Conservation (phyloP, 2,329 filamentous ascomycete genomes). For the Scytalidium lignicola region DNA sequence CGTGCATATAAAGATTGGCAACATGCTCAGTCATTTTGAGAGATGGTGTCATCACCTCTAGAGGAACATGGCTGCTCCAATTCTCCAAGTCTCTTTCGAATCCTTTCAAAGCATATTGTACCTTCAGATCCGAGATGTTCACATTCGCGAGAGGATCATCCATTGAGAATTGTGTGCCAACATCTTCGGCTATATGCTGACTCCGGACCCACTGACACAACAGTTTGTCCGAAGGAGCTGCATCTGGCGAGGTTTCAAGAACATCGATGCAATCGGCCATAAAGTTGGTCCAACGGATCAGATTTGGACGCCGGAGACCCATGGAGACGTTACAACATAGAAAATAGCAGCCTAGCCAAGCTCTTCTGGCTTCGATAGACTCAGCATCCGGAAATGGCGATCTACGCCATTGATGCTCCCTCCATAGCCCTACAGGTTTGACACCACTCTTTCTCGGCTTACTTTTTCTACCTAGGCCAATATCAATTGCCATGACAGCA, state of each 20-base stretch:
- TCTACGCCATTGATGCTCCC: conserved; percentile 37
- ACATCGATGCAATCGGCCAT: conserved; percentile 39
- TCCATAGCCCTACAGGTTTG: conserved; percentile 36
- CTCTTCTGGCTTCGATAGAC: conserved; percentile 27
- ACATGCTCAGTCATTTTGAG: conserved; percentile 47
- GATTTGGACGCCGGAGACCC: conserved; percentile 38
- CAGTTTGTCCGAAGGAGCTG: conserved; percentile 32
- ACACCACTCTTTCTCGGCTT: conserved; percentile 16
- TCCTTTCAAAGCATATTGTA: conserved; percentile 48
- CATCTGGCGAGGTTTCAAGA: conserved; percentile 35
- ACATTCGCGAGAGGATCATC: conserved; percentile 34
- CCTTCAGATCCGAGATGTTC: conserved; percentile 48
- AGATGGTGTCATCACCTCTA: conserved; percentile 29
- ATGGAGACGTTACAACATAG: conserved; percentile 36
- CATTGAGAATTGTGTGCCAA: conserved; percentile 51
- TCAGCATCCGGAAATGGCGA: conserved; percentile 28
- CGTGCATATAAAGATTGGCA: conserved; percentile 53
- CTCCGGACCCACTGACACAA: conserved; percentile 38
- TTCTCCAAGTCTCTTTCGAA: conserved; percentile 48
- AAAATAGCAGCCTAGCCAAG: conserved; percentile 30
- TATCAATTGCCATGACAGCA: conserved; percentile 41
- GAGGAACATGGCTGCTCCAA: conserved; percentile 38
- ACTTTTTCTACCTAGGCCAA: conserved; percentile 28
- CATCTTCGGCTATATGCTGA: conserved; percentile 48
- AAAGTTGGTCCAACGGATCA: conserved; percentile 38